phyloP scores from a whole-genome alignment of 1,139 yeast genomes.

The Yamadazyma atlantica region DNA sequence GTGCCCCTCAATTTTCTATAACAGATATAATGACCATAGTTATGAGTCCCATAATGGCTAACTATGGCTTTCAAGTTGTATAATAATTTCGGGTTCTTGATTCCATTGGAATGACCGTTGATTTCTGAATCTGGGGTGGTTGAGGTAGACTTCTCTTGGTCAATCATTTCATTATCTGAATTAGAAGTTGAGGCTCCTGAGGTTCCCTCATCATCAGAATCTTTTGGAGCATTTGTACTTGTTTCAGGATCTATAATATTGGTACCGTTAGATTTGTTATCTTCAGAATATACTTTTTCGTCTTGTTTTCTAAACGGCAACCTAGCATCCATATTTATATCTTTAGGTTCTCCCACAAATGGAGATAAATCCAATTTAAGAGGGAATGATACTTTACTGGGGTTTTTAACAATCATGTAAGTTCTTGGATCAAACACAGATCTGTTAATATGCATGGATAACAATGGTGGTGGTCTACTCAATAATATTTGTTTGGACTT shows the following conservation, averaged over 20 bases:
- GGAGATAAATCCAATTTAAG: slow-evolving; percentile 61
- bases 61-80: slow-evolving; percentile 82
- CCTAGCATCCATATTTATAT: slow-evolving; percentile 79
- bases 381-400: slow-evolving; percentile 80
- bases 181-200: slow-evolving; percentile 5
- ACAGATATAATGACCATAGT: slow-evolving; percentile 92
- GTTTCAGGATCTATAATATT: slow-evolving; percentile 15
- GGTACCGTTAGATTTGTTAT: slow-evolving; percentile 1
- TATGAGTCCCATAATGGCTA: slow-evolving; percentile 91
- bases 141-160: slow-evolving; percentile 10
- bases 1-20: slow-evolving; percentile 75
- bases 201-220: slow-evolving; percentile 11
- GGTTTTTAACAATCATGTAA: slow-evolving; percentile 78
- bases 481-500: slow-evolving; percentile 82
- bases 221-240: slow-evolving; percentile 4
- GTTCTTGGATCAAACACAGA: slow-evolving; percentile 89
- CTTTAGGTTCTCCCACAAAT: slow-evolving; percentile 68
- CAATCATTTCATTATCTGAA: slow-evolving; percentile 15
- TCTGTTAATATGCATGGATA: slow-evolving; percentile 84
- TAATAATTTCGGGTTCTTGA: slow-evolving; percentile 36
- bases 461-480: slow-evolving; percentile 80
- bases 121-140: slow-evolving; percentile 15
- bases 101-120: background rate
- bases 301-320: slow-evolving; percentile 67
- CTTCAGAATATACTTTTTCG: slow-evolving; percentile 13